phyloP scores from a whole-genome alignment of 1,139 yeast genomes.

The Candida sanyaensis region DNA sequence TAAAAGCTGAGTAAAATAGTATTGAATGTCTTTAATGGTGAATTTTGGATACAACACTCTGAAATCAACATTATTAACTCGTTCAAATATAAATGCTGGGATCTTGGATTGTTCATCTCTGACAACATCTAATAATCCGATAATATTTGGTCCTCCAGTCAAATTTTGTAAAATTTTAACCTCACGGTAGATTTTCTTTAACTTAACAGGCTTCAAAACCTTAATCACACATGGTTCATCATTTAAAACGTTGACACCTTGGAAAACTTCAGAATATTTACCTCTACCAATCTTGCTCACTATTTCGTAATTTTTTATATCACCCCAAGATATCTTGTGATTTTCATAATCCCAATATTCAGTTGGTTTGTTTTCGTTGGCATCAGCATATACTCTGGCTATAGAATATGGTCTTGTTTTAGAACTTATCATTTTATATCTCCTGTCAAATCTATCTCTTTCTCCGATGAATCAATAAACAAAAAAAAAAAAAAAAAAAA shows the following conservation, averaged over 20 bases:
- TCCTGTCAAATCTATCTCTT: neutral
- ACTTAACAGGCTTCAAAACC: conserved; percentile 76
- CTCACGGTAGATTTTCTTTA: conserved; percentile 78
- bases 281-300: conserved; percentile 94
- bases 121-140: conserved; percentile 72
- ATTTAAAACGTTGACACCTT: conserved; percentile 54
- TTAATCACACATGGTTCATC: conserved; percentile 65
- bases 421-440: conserved; percentile 25
- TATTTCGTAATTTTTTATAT: conserved; percentile 81
- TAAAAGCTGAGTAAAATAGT: conserved; percentile 67
- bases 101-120: conserved; percentile 71
- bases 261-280: conserved; percentile 95
- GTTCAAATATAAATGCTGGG: conserved; percentile 75
- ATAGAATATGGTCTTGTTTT: conserved; percentile 54
- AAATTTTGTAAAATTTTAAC: conserved; percentile 73
- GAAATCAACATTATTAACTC: conserved; percentile 71
- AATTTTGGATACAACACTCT: conserved; percentile 70
- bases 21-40: conserved; percentile 62
- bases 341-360: conserved; percentile 96
- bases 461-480: too few species aligned
- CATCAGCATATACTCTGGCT: conserved; percentile 88
- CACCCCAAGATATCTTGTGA: conserved; percentile 69
- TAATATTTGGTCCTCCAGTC: conserved; percentile 73
- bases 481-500: too few species aligned
- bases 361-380: conserved; percentile 72